phyloP scores from a whole-genome alignment of 768 basidiomycete genomes.

The Trametes cinnabarina region DNA sequence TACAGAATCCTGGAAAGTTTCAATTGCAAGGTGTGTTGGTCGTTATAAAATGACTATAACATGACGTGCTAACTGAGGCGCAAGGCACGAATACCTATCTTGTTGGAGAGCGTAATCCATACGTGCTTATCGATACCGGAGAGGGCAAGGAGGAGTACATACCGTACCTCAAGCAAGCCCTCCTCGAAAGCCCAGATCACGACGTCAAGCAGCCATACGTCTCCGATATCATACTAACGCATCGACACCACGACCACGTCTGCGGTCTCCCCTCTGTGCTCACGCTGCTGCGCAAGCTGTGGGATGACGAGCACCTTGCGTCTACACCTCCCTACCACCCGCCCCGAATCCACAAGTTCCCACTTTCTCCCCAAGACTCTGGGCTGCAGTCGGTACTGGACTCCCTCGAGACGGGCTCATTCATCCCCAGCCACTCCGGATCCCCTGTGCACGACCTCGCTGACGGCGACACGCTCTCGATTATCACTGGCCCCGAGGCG shows the following conservation, averaged over 20 bases:
- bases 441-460: conserved; percentile 54
- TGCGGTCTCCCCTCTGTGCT: conserved; percentile 75
- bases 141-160: conserved; percentile 71
- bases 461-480: conserved; percentile 51
- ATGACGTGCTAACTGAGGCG: neutral
- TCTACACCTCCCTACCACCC: conserved; percentile 48
- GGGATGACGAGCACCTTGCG: conserved; percentile 48
- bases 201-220: conserved; percentile 52
- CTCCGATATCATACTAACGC: conserved; percentile 89
- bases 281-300: conserved; percentile 57
- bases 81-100: conserved; percentile 90
- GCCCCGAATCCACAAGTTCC: conserved; percentile 77
- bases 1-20: conserved; percentile 83
- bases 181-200: conserved; percentile 40
- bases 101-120: conserved; percentile 66
- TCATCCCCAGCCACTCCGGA: conserved; percentile 43
- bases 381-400: conserved; percentile 41
- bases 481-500: conserved; percentile 25
- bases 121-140: conserved; percentile 80
- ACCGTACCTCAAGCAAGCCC: conserved; percentile 59
- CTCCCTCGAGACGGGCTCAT: conserved; percentile 41
- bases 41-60: neutral
- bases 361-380: conserved; percentile 36
- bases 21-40: conserved; percentile 69
- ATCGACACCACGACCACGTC: conserved; percentile 87